phyloP scores from a whole-genome alignment of 176 grass and related monocot genomes.

The Pontederia crassipes region DNA sequence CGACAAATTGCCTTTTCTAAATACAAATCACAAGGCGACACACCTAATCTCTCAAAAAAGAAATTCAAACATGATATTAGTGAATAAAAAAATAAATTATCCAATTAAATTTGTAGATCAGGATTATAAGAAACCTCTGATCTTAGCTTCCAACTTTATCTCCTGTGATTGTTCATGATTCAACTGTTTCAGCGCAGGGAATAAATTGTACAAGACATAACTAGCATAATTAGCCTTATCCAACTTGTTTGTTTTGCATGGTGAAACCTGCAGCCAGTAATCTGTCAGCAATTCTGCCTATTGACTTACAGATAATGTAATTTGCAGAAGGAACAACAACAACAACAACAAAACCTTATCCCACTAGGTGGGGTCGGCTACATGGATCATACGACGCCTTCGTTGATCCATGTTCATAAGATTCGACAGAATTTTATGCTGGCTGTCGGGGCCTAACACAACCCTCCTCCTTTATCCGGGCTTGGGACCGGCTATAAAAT shows the following conservation, averaged over 20 bases:
- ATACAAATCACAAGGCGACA: constrained; percentile 18
- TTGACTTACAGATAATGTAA: too few relatives aligned
- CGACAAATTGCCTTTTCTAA: constrained; percentile 29
- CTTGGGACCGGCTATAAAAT: too few relatives aligned
- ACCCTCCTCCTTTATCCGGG: too few relatives aligned
- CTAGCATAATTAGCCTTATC: constrained; percentile 16
- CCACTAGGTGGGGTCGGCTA: too few relatives aligned
- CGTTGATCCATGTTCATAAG: too few relatives aligned
- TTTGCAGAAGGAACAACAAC: too few relatives aligned
- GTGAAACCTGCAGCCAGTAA: neutral
- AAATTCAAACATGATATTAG: constrained; percentile 13
- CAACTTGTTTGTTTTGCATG: neutral
- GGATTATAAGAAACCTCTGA: constrained; percentile 27
- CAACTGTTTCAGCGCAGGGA: constrained; percentile 40
- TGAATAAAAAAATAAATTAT: neutral
- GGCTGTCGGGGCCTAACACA: too few relatives aligned
- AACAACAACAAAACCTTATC: too few relatives aligned
- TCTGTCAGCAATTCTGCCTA: too few relatives aligned
- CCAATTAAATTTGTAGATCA: constrained; percentile 10
- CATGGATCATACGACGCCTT: too few relatives aligned
- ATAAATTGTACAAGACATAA: constrained; percentile 45
- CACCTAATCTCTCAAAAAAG: neutral
- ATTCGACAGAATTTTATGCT: too few relatives aligned
- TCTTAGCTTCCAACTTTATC: constrained; percentile 38
- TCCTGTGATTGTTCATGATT: constrained; percentile 47